Base-by-base conservation (phyloP, 2,329 filamentous ascomycete species). In the Ophidiomyces ophidiicola region DNA sequence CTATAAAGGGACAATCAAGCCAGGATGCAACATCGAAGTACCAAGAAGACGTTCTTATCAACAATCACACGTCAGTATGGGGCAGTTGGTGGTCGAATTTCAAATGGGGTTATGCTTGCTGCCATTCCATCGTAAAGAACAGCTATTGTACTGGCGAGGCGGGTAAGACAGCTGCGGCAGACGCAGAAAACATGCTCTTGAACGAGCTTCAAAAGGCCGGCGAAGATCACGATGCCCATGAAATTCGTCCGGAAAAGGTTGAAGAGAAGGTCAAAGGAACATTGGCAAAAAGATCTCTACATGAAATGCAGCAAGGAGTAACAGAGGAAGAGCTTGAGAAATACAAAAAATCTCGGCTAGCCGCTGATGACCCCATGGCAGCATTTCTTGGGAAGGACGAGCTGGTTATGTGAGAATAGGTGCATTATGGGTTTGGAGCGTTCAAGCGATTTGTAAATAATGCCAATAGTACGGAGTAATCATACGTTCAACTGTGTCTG, bases 71-170 rank as follows among this genome's bases (percentile, higher is more conserved):
- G 2, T 80, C 81, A 0, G 80, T 94, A 2, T 98, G 86, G 83
- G 90, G 90, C 34, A 94, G 86, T 53, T 98, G 90, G 90, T 98
- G 90, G 90, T 75, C 78, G 38, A 78, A 84, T 54, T 96, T 94
- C 64, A 74, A 80, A 60, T 98, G 90, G 90, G 90, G 90, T 1
- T 98, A 94, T 60, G 74, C 82, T 15, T 98, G 90, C 60, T 98
- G 90, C 66, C 86, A 92, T 58, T 94, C 86, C 0, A 80, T 78
- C 15, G 75, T 93, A 46, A 94, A 93, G 64, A 96, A 98, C 61
- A 94, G 86, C 53, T 98, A 96, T 55, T 98, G 90, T 60, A 96
- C 88, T 0, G 90, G 90, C 18, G 84, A 90, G 44, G 83, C 82
- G 43, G 90, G 90, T 24, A 92, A 78, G 58, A 66, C 65, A 45